Percentiles rank a stretch among this genome's conserved stretches.
These are phyloP conservation scores for Margaritispora aquatica DNA, from an alignment of 495 filamentous ascomycete species.

Conservation along the genomic window DNA sequence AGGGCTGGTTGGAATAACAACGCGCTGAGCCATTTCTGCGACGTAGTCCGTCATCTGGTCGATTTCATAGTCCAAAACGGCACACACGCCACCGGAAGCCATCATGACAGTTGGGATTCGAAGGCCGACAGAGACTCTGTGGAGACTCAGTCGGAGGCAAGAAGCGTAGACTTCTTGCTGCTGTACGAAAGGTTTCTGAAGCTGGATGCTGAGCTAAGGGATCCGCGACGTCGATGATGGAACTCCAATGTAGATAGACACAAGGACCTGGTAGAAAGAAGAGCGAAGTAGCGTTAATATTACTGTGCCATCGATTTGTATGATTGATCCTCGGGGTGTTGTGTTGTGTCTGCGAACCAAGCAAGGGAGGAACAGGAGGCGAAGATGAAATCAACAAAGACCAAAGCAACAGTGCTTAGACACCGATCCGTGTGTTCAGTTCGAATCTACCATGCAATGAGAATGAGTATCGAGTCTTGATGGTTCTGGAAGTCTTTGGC, in stretches of 20 bases:
- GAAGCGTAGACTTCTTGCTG: slow-evolving; percentile 14
- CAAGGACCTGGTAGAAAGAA: slow-evolving; percentile 1
- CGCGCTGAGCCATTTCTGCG: slow-evolving; percentile 83
- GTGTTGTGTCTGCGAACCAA: background rate
- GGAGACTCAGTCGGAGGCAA: slow-evolving; percentile 21
- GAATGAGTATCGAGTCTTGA: slow-evolving; percentile 6
- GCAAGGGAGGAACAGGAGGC: background rate
- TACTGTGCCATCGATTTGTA: slow-evolving; percentile 19
- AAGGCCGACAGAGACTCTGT: slow-evolving; percentile 20
- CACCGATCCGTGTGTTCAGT: slow-evolving; percentile 19
- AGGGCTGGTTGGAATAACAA: slow-evolving; percentile 59
- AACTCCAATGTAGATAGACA: slow-evolving; percentile 1
- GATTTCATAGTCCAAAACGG: slow-evolving; percentile 97
- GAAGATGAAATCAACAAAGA: background rate
- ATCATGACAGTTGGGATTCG: slow-evolving; percentile 19
- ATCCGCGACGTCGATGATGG: slow-evolving; percentile 6
- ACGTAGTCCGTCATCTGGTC: slow-evolving; percentile 98
- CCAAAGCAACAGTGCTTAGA: slow-evolving; percentile 19
- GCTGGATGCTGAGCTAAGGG: background rate
- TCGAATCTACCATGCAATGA: slow-evolving; percentile 22
- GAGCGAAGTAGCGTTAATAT: slow-evolving; percentile 14
- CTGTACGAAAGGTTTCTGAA: background rate
- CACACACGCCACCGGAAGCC: slow-evolving; percentile 74
- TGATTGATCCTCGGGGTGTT: slow-evolving; percentile 12
- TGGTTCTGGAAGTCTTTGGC: slow-evolving; percentile 4